Evolutionary conservation across 164 flowering plant genomes (phyloP).

Genomic region (Warburgia ugandensis): DNA sequence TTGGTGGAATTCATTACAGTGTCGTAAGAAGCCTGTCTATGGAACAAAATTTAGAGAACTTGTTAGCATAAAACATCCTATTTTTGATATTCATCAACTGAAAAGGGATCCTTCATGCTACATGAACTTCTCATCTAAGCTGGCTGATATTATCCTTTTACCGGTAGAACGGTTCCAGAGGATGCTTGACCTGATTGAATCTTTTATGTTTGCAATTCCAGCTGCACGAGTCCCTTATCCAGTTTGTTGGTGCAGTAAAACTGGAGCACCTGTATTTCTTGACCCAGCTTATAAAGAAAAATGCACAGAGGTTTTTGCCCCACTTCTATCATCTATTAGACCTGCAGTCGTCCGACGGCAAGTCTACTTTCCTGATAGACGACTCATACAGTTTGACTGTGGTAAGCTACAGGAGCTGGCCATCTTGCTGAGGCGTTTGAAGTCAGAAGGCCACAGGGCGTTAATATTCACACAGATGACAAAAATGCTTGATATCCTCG

Average conservation of each 20-base stretch:
- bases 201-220: slow-evolving; percentile 95
- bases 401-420: slow-evolving; percentile 96
- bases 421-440: slow-evolving; percentile 67
- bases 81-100: slow-evolving; percentile 44
- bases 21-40: slow-evolving; percentile 67
- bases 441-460: slow-evolving; percentile 95
- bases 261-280: slow-evolving; percentile 47
- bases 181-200: slow-evolving; percentile 62
- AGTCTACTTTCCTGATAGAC: slow-evolving; percentile 94
- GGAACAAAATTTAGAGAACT: slow-evolving; percentile 54
- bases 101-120: slow-evolving; percentile 45
- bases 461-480: slow-evolving; percentile 99
- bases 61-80: slow-evolving; percentile 59
- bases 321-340: slow-evolving; percentile 74
- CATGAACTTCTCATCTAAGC: slow-evolving; percentile 56
- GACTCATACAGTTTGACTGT: slow-evolving; percentile 97
- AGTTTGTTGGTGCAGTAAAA: slow-evolving; percentile 78
- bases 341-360: slow-evolving; percentile 94
- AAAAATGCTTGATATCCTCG: slow-evolving; percentile 95
- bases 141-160: slow-evolving; percentile 69
- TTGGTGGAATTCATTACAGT: slow-evolving; percentile 98
- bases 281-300: slow-evolving; percentile 42
- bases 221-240: slow-evolving; percentile 89
- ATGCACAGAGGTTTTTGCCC: slow-evolving; percentile 50
- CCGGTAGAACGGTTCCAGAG: slow-evolving; percentile 75